phyloP scores from a whole-genome alignment of 2,329 filamentous ascomycete species.

The Neonectria punicea region DNA sequence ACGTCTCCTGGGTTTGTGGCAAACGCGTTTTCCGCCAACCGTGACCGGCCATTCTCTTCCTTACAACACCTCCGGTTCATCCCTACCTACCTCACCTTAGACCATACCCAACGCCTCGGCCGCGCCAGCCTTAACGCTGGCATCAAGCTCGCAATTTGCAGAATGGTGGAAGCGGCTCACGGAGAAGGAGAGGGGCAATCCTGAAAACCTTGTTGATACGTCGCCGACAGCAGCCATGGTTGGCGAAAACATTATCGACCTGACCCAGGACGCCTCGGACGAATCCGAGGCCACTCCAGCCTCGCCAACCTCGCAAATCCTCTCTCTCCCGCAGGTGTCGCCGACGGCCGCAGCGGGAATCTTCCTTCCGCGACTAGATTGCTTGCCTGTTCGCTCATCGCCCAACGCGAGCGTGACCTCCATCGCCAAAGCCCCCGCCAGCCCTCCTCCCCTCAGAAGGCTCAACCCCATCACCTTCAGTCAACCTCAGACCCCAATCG shows the following conservation, averaged over 20 bases:
- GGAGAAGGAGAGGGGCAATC: slow-evolving; percentile 40
- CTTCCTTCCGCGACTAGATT: slow-evolving; percentile 18
- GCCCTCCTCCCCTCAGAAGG: slow-evolving; percentile 44
- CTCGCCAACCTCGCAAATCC: neutral
- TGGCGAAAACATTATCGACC: slow-evolving; percentile 30
- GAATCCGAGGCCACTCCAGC: slow-evolving; percentile 24
- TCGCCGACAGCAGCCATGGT: slow-evolving; percentile 28
- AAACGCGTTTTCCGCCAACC: slow-evolving; percentile 21
- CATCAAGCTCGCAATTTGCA: slow-evolving; percentile 21
- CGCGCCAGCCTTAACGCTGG: slow-evolving; percentile 18
- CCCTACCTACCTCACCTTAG: neutral
- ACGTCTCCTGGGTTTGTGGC: slow-evolving; percentile 8
- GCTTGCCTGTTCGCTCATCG: slow-evolving; percentile 17
- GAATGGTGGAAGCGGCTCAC: slow-evolving; percentile 39
- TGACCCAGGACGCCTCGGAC: slow-evolving; percentile 32
- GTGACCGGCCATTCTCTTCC: slow-evolving; percentile 9
- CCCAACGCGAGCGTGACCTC: neutral
- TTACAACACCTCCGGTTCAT: slow-evolving; percentile 9
- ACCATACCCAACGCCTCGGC: slow-evolving; percentile 7
- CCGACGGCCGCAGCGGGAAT: slow-evolving; percentile 2
- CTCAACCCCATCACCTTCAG: slow-evolving; percentile 17
- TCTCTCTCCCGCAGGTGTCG: neutral
- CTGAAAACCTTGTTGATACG: slow-evolving; percentile 40
- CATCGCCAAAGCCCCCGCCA: slow-evolving; percentile 37
- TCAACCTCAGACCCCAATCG: neutral